Evolutionary conservation across 805 yeast genomes (phyloP).

Genomic region (Monosporozyma aerobia): DNA sequence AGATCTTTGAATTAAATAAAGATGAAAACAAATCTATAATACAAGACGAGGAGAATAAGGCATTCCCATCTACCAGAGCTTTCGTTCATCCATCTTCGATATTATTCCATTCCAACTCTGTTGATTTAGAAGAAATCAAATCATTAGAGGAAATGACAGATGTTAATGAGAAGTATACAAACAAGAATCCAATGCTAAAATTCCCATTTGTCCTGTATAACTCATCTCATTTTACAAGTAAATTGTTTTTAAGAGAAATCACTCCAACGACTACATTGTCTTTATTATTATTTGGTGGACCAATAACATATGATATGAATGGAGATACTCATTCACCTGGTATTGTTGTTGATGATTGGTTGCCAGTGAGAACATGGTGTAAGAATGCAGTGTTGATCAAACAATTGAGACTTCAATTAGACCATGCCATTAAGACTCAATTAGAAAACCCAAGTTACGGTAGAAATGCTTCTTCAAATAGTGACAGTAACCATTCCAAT

Average conservation of each 20-base stretch:
- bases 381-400: constrained; percentile 82
- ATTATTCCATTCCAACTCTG: constrained; percentile 42
- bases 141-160: constrained; percentile 12
- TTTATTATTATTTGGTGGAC: constrained; percentile 74
- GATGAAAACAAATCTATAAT: constrained; percentile 8
- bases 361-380: constrained; percentile 87
- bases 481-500: constrained; percentile 29
- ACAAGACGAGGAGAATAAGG: constrained; percentile 9
- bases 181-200: constrained; percentile 32
- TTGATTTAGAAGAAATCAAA: constrained; percentile 20
- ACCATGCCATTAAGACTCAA: constrained; percentile 53
- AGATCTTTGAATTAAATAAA: constrained; percentile 13
- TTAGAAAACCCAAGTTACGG: constrained; percentile 39
- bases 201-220: constrained; percentile 57
- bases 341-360: constrained; percentile 78
- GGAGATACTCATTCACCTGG: constrained; percentile 62
- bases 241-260: constrained; percentile 59
- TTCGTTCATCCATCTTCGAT: constrained; percentile 84
- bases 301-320: constrained; percentile 46
- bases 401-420: constrained; percentile 56
- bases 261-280: constrained; percentile 75
- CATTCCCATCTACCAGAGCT: constrained; percentile 56
- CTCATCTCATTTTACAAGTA: constrained; percentile 52
- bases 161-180: constrained; percentile 17
- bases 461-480: constrained; percentile 3